These are phyloP conservation scores for Clavispora fructus DNA, from an alignment of 805 yeast genomes.

Conservation along the genomic window DNA sequence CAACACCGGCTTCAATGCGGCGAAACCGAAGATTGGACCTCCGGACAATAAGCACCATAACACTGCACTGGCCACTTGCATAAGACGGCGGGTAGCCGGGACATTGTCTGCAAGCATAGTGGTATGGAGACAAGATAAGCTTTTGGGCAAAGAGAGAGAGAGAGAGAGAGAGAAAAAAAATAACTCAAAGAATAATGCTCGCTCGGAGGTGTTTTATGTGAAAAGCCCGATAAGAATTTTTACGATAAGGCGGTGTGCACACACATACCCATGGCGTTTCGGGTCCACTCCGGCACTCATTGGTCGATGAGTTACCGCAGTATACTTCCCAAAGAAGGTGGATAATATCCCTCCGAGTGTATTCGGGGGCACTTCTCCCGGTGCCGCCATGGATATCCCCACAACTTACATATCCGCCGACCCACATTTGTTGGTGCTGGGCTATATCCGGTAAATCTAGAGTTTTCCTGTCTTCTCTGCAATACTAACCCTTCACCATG, in stretches of 20 bases:
- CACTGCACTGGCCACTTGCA: constrained; percentile 47
- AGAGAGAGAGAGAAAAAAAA: neutral
- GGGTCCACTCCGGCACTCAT: no score
- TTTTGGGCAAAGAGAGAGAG: neutral
- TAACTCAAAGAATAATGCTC: no score
- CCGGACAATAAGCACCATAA: constrained; percentile 52
- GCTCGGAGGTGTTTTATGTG: neutral
- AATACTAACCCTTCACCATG: neutral
- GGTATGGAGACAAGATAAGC: neutral
- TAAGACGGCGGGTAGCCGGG: constrained; percentile 10
- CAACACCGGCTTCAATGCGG: constrained; percentile 51
- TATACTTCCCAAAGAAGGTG: no score
- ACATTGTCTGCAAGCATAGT: constrained; percentile 10
- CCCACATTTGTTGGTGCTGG: no score
- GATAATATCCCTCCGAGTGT: no score
- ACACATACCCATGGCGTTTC: neutral
- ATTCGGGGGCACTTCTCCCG: no score
- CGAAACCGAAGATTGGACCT: constrained; percentile 57
- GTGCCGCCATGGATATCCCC: no score
- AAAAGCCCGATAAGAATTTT: neutral
- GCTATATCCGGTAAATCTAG: no score
- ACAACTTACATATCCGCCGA: no score
- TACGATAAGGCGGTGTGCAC: neutral
- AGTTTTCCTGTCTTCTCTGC: neutral
- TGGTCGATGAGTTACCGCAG: no score